Conservation (phyloP, 495 filamentous ascomycete species). For the Symbiotaphrina buchneri region DNA sequence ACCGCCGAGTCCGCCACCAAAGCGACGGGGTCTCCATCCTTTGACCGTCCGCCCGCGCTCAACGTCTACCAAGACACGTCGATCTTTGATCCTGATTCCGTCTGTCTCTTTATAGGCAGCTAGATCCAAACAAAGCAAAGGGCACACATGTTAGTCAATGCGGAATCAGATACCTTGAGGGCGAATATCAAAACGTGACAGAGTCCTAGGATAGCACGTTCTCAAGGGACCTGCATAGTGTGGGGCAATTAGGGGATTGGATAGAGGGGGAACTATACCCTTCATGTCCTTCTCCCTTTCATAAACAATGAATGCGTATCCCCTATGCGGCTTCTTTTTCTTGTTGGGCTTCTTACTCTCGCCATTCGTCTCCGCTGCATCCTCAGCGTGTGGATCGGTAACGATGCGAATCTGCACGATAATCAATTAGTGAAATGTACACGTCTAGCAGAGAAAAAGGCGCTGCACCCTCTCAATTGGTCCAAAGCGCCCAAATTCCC, state of each 20-base stretch:
- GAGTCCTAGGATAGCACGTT: slow-evolving; percentile 1
- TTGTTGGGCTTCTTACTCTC: no score
- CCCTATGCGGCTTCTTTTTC: slow-evolving; percentile 64
- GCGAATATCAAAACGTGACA: not conserved
- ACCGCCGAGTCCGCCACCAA: slow-evolving; percentile 81
- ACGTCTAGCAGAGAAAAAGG: not conserved
- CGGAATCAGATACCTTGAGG: not conserved
- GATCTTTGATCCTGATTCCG: slow-evolving; percentile 78
- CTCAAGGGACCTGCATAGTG: not conserved
- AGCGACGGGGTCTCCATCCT: slow-evolving; percentile 81
- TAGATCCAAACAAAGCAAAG: slow-evolving; percentile 13
- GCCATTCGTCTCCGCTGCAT: slow-evolving; percentile 33
- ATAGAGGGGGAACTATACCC: slow-evolving; percentile 38
- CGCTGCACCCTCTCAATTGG: slow-evolving; percentile 70
- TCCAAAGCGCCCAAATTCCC: slow-evolving; percentile 85
- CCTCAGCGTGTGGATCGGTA: slow-evolving; percentile 36
- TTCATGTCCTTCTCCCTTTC: slow-evolving; percentile 98
- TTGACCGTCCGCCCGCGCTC: slow-evolving; percentile 89
- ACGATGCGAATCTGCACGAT: slow-evolving; percentile 66
- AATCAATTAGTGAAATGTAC: slow-evolving; percentile 7
- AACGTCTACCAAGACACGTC: slow-evolving; percentile 83
- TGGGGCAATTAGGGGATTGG: slow-evolving; percentile 3
- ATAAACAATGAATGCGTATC: slow-evolving; percentile 94
- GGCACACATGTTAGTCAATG: slow-evolving; percentile 13
- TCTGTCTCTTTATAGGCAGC: slow-evolving; percentile 74